Percentiles rank a stretch among this genome's conserved stretches.
phyloP scores from a whole-genome alignment of 345 rosid genomes.

The Noccaea bulbosa region DNA sequence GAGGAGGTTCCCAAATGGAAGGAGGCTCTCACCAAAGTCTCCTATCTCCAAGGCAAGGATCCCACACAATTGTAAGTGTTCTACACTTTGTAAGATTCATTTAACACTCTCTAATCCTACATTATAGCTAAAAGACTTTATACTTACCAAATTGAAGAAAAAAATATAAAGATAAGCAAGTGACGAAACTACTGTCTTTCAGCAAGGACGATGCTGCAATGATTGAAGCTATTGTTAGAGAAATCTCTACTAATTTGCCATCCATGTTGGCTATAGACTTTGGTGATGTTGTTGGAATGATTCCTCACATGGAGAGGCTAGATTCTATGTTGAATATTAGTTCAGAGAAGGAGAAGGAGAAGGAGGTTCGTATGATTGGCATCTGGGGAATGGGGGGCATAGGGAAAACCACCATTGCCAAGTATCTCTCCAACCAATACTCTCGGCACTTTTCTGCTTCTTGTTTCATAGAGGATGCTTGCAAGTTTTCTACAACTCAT shows the following conservation, averaged over 20 bases:
- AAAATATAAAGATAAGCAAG: too few relatives aligned
- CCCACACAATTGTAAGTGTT: too few relatives aligned
- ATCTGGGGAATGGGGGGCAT: slow-evolving; percentile 33
- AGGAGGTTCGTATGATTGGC: slow-evolving; percentile 18
- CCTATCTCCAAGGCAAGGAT: too few relatives aligned
- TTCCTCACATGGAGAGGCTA: not conserved
- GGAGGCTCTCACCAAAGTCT: too few relatives aligned
- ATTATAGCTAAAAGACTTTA: too few relatives aligned
- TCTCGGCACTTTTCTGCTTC: not conserved
- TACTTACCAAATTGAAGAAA: too few relatives aligned
- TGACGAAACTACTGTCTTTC: not conserved
- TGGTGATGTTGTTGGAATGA: slow-evolving; percentile 6
- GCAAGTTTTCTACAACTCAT: too few relatives aligned
- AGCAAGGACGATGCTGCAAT: slow-evolving; percentile 30
- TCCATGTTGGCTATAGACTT: not conserved
- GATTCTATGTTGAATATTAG: too few relatives aligned
- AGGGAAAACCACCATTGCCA: slow-evolving; percentile 29
- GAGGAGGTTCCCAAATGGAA: too few relatives aligned
- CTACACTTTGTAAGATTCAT: too few relatives aligned
- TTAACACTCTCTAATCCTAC: too few relatives aligned
- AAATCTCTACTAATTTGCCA: slow-evolving; percentile 17
- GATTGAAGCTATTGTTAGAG: slow-evolving; percentile 18
- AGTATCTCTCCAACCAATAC: not conserved
- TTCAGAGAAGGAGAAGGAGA: not conserved
- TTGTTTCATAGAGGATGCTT: not conserved